These are phyloP conservation scores for Graphiopsis chlorocephala DNA, from an alignment of 2,329 filamentous ascomycete species.

Conservation along the genomic window DNA sequence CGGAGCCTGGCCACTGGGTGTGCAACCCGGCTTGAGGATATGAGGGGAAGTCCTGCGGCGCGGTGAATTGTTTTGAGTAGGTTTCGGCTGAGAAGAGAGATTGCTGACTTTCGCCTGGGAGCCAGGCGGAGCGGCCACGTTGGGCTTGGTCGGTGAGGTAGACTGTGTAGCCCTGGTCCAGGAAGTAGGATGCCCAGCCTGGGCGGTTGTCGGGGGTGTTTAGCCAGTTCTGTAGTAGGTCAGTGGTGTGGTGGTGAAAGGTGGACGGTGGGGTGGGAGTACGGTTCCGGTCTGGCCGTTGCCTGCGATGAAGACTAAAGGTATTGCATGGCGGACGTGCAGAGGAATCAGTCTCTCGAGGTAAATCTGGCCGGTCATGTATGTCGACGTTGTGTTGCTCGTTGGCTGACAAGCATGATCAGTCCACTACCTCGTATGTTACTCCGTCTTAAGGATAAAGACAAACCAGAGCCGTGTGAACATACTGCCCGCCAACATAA, in stretches of 20 bases:
- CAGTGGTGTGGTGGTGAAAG: no score
- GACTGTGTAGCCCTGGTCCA: slow-evolving; percentile 45
- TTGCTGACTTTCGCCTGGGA: slow-evolving; percentile 20
- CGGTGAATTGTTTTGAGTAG: slow-evolving; percentile 37
- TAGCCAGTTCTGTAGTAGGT: slow-evolving; percentile 39
- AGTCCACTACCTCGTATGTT: background rate
- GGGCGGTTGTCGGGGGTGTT: slow-evolving; percentile 48
- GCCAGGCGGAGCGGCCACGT: slow-evolving; percentile 33
- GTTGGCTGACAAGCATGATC: background rate
- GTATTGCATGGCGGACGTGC: slow-evolving; percentile 21
- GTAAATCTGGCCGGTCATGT: slow-evolving; percentile 50
- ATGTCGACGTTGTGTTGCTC: slow-evolving; percentile 19
- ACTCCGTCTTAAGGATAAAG: background rate
- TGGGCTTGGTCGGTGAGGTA: slow-evolving; percentile 45
- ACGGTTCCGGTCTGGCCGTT: slow-evolving; percentile 43
- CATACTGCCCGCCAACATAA: slow-evolving; percentile 27
- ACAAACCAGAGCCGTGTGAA: background rate
- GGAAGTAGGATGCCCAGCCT: slow-evolving; percentile 50
- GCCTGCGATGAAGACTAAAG: slow-evolving; percentile 47
- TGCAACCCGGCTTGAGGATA: slow-evolving; percentile 45
- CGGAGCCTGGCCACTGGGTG: slow-evolving; percentile 44
- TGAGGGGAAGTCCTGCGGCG: slow-evolving; percentile 34
- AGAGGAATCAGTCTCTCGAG: slow-evolving; percentile 49
- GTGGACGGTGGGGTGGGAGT: slow-evolving; percentile 20
- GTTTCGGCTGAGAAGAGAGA: slow-evolving; percentile 25